Percentiles rank a stretch among this genome's conserved stretches.
phyloP scores from a whole-genome alignment of 2,329 filamentous ascomycete genomes.

The Tolypocladium inflatum region DNA sequence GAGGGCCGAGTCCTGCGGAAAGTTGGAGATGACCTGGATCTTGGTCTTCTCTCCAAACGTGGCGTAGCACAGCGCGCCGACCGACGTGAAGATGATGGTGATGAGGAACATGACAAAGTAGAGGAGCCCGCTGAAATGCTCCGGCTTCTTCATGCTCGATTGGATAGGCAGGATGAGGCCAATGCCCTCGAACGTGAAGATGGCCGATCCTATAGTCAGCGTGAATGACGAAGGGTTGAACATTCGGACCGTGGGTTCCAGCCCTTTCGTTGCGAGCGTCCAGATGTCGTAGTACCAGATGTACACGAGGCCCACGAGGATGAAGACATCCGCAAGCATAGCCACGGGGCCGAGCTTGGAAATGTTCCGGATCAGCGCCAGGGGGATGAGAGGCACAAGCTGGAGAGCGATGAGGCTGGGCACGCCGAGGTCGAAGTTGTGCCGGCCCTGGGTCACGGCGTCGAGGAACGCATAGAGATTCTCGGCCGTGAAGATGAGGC shows the following conservation, averaged over 20 bases:
- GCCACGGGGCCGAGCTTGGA: constrained; percentile 62
- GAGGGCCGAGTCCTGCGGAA: constrained; percentile 58
- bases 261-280: constrained; percentile 43
- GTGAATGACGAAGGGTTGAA: constrained; percentile 64
- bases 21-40: constrained; percentile 70
- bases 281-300: constrained; percentile 64
- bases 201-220: constrained; percentile 61
- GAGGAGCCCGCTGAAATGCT: constrained; percentile 57
- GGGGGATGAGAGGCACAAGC: constrained; percentile 52
- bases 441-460: constrained; percentile 43
- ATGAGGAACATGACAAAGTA: constrained; percentile 64
- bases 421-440: constrained; percentile 42
- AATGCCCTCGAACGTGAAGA: constrained; percentile 73
- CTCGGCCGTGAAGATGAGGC: constrained; percentile 69
- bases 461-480: constrained; percentile 59
- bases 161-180: constrained; percentile 69
- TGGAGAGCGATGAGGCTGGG: constrained; percentile 55
- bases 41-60: constrained; percentile 60
- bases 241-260: constrained; percentile 50
- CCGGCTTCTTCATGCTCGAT: constrained; percentile 62
- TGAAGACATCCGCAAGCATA: constrained; percentile 62
- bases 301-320: constrained; percentile 59
- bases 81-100: constrained; percentile 61
- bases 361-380: constrained; percentile 65
- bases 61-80: constrained; percentile 65